Base-by-base conservation (phyloP, 129 eudicot genomes). In the Glebionis coronaria region DNA sequence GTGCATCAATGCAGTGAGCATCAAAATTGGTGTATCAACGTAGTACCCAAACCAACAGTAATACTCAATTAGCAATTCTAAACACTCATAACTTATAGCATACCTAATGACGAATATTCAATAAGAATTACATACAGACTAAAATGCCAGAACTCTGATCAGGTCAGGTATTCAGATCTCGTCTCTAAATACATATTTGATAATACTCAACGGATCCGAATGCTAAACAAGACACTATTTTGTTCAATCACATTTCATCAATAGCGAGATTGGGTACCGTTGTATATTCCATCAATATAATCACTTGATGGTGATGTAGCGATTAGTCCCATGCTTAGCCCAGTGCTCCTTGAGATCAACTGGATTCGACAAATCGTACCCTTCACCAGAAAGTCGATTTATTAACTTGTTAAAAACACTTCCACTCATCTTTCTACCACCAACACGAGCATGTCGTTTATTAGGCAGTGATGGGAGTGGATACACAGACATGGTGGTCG, bases 381-480 rank as follows among this genome's bases (percentile, higher is more conserved):
- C 98, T 68, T 92, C 91, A 0, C 79, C 85, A n/a, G 95, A 88
- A 25, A 90, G 85, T 16, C 97, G 83, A 74, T 83, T 90, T 46
- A 90, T 84, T 61, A 86, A 80, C 80, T 92, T 88, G 67, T 73
- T 83, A 23, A 85, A 92, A n/a, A 91, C 98, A 69, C 95, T 82
- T 63, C 98, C 96, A 61, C 98, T 92, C 98, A 92, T 92, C 70
- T 92, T 92, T 54, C 98, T 74, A 14, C 98, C 98, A 23, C 98
- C 95, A 56, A 92, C 82, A 44, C 96, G 83, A 0, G 95, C 96
- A 60, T 92, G 98, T 1, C 91, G 80, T 65, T 92, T 92, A 70
- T 88, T 85, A 21, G 94, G 94, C 15, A 91, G 82, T 5, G 97
- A 76, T 2, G 97, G 99, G 12, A 93, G 77, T 1, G 95, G 97